Conservation (phyloP, 2,329 filamentous ascomycete genomes). For the Calonectria pseudoreteaudii region DNA sequence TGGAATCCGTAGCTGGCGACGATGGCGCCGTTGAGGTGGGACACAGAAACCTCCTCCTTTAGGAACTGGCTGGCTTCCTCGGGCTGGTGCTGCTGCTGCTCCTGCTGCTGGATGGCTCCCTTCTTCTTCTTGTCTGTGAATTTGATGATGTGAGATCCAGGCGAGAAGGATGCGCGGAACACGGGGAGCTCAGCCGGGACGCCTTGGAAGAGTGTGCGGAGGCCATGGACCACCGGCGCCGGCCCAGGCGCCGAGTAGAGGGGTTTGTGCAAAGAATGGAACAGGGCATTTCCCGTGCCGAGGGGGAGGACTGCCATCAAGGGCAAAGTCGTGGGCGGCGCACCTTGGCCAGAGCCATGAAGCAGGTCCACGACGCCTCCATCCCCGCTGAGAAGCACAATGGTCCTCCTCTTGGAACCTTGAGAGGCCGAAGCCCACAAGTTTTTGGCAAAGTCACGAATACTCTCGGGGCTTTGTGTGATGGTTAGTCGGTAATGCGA, state of each 20-base stretch:
- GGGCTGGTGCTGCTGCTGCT: too few relatives aligned
- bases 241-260: constrained; percentile 56
- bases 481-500: constrained; percentile 57
- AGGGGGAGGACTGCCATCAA: constrained; percentile 68
- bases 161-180: constrained; percentile 72
- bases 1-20: constrained; percentile 94
- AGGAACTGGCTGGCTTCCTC: constrained; percentile 28
- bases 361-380: constrained; percentile 87
- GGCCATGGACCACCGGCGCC: constrained; percentile 59
- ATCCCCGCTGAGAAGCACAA: constrained; percentile 88
- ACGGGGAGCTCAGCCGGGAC: constrained; percentile 66
- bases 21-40: constrained; percentile 76
- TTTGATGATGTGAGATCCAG: constrained; percentile 63
- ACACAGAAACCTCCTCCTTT: constrained; percentile 49
- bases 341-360: constrained; percentile 65
- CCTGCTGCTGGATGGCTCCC: not conserved
- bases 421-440: constrained; percentile 49
- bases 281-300: constrained; percentile 74
- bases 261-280: constrained; percentile 71
- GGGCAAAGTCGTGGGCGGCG: constrained; percentile 45
- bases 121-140: constrained; percentile 41
- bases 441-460: constrained; percentile 70
- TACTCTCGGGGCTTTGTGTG: constrained; percentile 73
- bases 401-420: constrained; percentile 55
- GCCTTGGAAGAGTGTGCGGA: constrained; percentile 72